Conservation (phyloP, 352 stramenopile species). For the Globisporangium apiculatum region DNA sequence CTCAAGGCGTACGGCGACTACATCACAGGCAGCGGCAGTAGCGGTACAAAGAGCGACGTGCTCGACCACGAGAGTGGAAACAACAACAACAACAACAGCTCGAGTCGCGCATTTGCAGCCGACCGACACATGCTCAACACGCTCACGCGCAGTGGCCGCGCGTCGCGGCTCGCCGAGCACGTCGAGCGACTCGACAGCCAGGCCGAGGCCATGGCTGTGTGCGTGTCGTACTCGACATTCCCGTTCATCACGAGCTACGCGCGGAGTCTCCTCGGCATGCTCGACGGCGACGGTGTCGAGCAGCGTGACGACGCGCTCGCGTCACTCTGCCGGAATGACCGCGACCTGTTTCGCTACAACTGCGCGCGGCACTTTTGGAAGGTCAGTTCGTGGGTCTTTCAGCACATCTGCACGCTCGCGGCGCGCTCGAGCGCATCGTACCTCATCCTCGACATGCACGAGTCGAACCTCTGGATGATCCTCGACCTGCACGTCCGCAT, state of each 20-base stretch:
- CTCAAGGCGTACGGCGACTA: conserved; percentile 70
- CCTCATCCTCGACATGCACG: conserved; percentile 71
- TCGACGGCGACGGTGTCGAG: conserved; percentile 58
- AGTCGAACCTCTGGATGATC: conserved; percentile 80
- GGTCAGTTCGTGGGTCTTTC: conserved; percentile 72
- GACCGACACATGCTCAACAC: conserved; percentile 61
- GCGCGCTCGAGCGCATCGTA: conserved; percentile 69
- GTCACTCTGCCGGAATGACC: conserved; percentile 41
- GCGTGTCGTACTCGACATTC: conserved; percentile 77
- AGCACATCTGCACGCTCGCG: conserved; percentile 74
- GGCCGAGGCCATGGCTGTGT: conserved; percentile 62
- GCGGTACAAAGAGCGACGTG: conserved; percentile 16
- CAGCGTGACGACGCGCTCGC: conserved; percentile 34
- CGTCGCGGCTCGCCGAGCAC: conserved; percentile 46
- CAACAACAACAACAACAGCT: not conserved
- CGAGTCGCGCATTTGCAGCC: conserved; percentile 10
- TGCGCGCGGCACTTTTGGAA: conserved; percentile 65
- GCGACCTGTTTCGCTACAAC: conserved; percentile 63
- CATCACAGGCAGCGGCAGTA: conserved; percentile 31
- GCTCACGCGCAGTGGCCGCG: conserved; percentile 52
- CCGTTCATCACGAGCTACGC: conserved; percentile 83
- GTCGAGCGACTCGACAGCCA: conserved; percentile 69
- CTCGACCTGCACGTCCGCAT: conserved; percentile 66
- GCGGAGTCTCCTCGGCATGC: conserved; percentile 60
- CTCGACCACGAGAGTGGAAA: conserved; percentile 19